Base-by-base conservation (phyloP, 2,329 filamentous ascomycete genomes). In the Rutstroemia sp. region DNA sequence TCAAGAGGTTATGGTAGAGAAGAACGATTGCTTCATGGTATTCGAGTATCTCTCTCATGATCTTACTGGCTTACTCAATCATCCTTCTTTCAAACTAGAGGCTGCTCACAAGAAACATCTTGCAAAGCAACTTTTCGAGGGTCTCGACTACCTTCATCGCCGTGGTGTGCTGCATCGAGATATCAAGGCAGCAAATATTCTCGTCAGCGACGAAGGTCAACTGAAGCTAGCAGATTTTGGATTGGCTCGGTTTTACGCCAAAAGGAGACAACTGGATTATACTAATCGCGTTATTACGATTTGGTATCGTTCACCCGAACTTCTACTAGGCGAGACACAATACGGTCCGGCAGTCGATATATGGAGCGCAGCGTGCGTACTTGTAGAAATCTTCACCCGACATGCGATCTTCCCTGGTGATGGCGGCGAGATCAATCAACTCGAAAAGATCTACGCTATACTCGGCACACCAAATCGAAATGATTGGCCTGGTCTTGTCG, bases 21-120 rank as follows among this genome's bases (percentile, higher is more conserved):
- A 87, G 69, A 97, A 97, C 64, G 92, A 97, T 72, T 99, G 94
- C 71, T 99, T 95, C 73, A 99, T 99, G 94, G 94, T 99, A 3
- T 99, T 99, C 63, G 94, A 99, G 71, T 99, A 99, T 69, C 79
- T 97, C 34, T 92, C 94, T 1, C 94, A 99, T 70, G 94, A 99
- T 70, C 76, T 99, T 59, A 99, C 94, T 2, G 94, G 94, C 14
- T 77, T 99, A 34, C 82, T 99, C 59, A 97, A 97, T 66, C 94
- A 99, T 67, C 94, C 94, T 0, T 87, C 87, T 0, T 99, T 96
- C 73, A 86, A 86, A 58, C 81, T 99, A 14, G 88, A 94, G 39
- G 75, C 84, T 4, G 83, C 87, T 0, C 92, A 97, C 70, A 95
- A 91, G 73, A 99, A 99, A 72, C 85, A 99, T 69, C 79, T 99